Conservation (phyloP, 176 grass and related monocot genomes). For the Bothriochloa decipiens region DNA sequence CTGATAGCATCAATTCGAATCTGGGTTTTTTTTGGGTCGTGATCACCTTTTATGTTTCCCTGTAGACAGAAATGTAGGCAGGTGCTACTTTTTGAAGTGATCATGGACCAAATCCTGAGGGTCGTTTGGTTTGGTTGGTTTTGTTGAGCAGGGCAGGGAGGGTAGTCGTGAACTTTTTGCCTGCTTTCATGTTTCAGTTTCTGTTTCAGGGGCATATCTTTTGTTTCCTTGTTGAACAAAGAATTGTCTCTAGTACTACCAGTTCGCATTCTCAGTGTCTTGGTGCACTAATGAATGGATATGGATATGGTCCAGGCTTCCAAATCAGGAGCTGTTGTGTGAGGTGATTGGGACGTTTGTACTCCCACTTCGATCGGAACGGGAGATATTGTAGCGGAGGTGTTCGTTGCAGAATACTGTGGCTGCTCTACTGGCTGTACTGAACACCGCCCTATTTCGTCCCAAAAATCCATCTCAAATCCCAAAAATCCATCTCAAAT, state of each 20-base stretch:
- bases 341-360: not conserved
- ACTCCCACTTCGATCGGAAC: too few relatives aligned
- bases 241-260: not conserved
- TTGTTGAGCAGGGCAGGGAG: conserved; percentile 20
- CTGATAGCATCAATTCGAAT: conserved; percentile 2
- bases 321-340: not conserved
- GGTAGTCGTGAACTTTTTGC: conserved; percentile 5
- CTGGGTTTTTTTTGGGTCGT: conserved; percentile 25
- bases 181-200: conserved; percentile 7
- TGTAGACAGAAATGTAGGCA: conserved; percentile 18
- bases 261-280: not conserved
- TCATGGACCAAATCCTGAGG: conserved; percentile 3
- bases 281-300: not conserved
- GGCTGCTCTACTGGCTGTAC: too few relatives aligned
- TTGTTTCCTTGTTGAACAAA: conserved; percentile 17
- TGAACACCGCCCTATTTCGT: too few relatives aligned
- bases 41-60: conserved; percentile 45
- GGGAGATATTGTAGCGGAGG: too few relatives aligned
- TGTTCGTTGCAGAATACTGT: too few relatives aligned
- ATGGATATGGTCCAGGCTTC: not conserved
- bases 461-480: too few relatives aligned
- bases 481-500: too few relatives aligned
- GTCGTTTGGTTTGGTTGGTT: not conserved
- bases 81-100: conserved; percentile 39
- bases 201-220: not conserved